A percentile compares a stretch with the other conserved stretches of the same genome.
Evolutionary conservation across 2,329 filamentous ascomycete species (phyloP).

Genomic region (Cyanodermella asteris): DNA sequence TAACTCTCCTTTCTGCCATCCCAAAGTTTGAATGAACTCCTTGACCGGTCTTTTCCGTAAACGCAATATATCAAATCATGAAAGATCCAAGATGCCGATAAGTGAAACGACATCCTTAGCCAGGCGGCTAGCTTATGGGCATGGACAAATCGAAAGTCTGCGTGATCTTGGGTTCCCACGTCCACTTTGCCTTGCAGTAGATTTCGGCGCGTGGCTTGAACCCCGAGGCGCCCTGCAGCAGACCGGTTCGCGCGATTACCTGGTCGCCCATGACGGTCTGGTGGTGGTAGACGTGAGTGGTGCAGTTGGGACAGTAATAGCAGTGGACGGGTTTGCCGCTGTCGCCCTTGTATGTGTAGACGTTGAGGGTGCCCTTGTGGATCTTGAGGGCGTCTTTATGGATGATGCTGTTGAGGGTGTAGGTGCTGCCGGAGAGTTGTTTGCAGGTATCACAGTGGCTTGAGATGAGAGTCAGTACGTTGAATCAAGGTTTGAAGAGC

Average conservation of each 20-base stretch:
- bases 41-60: too few species aligned
- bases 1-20: too few species aligned
- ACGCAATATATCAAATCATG: too few species aligned
- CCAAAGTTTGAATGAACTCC: too few species aligned
- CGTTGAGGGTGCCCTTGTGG: constrained; percentile 27
- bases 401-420: constrained; percentile 33
- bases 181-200: constrained; percentile 28
- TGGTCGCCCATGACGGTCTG: constrained; percentile 30
- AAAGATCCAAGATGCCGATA: too few species aligned
- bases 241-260: constrained; percentile 29
- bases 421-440: constrained; percentile 26
- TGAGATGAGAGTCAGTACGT: background rate
- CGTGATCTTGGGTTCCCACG: constrained; percentile 31
- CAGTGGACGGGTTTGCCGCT: constrained; percentile 33
- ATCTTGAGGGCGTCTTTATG: constrained; percentile 27
- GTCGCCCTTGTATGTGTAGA: constrained; percentile 34
- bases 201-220: constrained; percentile 32
- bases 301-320: constrained; percentile 37
- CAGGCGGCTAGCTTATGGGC: too few species aligned
- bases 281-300: constrained; percentile 32
- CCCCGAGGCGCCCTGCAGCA: constrained; percentile 24
- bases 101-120: too few species aligned
- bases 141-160: constrained; percentile 25
- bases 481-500: background rate
- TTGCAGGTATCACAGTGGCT: constrained; percentile 39